Evolutionary conservation across 352 stramenopile genomes (phyloP), one percentile per base, ranked within the genome.

Genomic region (Phytophthora boehmeriae): DNA sequence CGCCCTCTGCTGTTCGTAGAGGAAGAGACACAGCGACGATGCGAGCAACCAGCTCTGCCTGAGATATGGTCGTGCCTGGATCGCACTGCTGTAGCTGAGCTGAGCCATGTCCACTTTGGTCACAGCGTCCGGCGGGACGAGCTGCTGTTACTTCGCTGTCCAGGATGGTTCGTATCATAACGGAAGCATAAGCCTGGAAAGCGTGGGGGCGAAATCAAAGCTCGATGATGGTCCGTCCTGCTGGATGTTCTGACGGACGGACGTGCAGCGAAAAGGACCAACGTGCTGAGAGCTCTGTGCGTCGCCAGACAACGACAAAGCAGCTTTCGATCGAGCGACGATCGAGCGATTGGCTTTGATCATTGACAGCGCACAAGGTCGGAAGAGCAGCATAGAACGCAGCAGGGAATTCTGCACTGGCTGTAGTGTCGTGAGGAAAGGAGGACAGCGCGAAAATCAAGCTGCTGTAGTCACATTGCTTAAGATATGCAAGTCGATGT

Each of bases 81-180:
- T 50, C 47, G 14, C 41, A 48, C 19, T 28, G 42, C 42, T 17
- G 17, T 30, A n/a, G 22, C 35, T 38, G 52, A 52, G 38, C 38
- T 28, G 49, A 61, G 58, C 34, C 58, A 63, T 71, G 63, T 71
- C 63, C 63, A 71, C 63, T 71, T 63, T 59, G 43, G 27, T 42
- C 25, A 30, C 25, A 30, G 25, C 25, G 25, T 30, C 25, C 6
- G 25, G 25, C 63, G 60, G 58, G 32, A 36, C 45, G 25, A 59
- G 46, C 50, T 59, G 60, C 53, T 35, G 60, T 59, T 68, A 68
- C 53, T 45, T 58, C 39, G 58, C 30, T 11, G 28, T 14, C 16
- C 36, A 36, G 23, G 13, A 45, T 22, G 23, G 47, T 14, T 17
- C 23, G 45, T 58, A 63, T 43, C 27, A 38, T 25, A 41, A 10